Evolutionary conservation across 176 grass and related monocot genomes (phyloP).

Genomic region (Oryza coarctata): DNA sequence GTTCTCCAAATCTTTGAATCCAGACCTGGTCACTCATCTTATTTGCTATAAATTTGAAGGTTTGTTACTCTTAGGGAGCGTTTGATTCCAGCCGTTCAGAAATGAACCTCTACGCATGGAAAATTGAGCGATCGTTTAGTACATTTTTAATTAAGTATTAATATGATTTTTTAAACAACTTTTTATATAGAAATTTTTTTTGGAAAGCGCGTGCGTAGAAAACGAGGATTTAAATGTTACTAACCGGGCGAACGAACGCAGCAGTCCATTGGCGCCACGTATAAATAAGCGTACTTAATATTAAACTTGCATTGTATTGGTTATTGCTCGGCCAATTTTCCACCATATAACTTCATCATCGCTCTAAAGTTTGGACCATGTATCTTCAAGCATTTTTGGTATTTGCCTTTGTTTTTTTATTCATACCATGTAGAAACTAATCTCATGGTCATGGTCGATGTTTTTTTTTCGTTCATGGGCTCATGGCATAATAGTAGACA

Average conservation of each 20-base stretch:
- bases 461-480: neutral
- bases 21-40: constrained; percentile 73
- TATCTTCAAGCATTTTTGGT: neutral
- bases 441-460: neutral
- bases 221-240: too few species aligned
- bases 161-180: too few species aligned
- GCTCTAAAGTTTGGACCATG: neutral
- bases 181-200: too few species aligned
- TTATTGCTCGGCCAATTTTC: neutral
- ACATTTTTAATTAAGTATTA: too few species aligned
- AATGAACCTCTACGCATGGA: too few species aligned
- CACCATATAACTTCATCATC: neutral
- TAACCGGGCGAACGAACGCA: too few species aligned
- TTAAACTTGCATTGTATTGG: neutral
- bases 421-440: neutral
- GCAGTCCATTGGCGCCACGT: neutral
- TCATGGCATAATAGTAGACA: neutral
- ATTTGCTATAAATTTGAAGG: constrained; percentile 96
- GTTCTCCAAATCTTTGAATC: constrained; percentile 77
- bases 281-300: neutral
- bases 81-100: too few species aligned
- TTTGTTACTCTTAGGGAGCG: constrained; percentile 44
- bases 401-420: constrained; percentile 10
- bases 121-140: too few species aligned
- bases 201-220: too few species aligned